phyloP scores from a whole-genome alignment of 1,284 basidiomycete species.

The Trametes pubescens region DNA sequence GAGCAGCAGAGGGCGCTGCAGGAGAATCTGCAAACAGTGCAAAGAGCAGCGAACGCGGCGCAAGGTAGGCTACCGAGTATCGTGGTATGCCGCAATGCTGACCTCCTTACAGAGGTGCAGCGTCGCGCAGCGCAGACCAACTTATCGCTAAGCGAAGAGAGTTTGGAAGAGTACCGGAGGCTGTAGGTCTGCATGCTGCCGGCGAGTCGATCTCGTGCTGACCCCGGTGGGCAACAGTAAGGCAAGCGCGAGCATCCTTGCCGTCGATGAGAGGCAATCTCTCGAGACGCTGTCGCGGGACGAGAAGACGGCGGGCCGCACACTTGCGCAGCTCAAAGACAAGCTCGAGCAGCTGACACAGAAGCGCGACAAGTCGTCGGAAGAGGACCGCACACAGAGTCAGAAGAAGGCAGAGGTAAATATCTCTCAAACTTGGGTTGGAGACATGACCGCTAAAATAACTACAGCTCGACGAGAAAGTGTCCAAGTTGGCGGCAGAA shows the following conservation, averaged over 20 bases:
- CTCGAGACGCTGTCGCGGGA: slow-evolving; percentile 87
- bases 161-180: slow-evolving; percentile 87
- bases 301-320: slow-evolving; percentile 76
- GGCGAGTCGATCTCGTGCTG: neutral
- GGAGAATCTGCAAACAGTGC: slow-evolving; percentile 73
- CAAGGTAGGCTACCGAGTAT: slow-evolving; percentile 57
- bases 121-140: slow-evolving; percentile 78
- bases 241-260: slow-evolving; percentile 78
- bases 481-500: slow-evolving; percentile 60
- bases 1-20: slow-evolving; percentile 67
- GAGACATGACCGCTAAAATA: slow-evolving; percentile 3
- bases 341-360: slow-evolving; percentile 74
- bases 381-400: slow-evolving; percentile 65
- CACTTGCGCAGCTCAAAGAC: slow-evolving; percentile 71
- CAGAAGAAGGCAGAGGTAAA: slow-evolving; percentile 69
- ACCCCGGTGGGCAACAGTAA: slow-evolving; percentile 57
- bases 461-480: slow-evolving; percentile 66
- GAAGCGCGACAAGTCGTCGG: slow-evolving; percentile 66
- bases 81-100: neutral
- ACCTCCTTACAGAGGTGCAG: slow-evolving; percentile 68
- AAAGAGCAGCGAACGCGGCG: slow-evolving; percentile 78
- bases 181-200: slow-evolving; percentile 59
- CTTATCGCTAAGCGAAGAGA: slow-evolving; percentile 82
- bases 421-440: neutral
- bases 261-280: slow-evolving; percentile 88